Evolutionary conservation across 352 stramenopile species (phyloP).

Genomic region (Globisporangium ultimum): DNA sequence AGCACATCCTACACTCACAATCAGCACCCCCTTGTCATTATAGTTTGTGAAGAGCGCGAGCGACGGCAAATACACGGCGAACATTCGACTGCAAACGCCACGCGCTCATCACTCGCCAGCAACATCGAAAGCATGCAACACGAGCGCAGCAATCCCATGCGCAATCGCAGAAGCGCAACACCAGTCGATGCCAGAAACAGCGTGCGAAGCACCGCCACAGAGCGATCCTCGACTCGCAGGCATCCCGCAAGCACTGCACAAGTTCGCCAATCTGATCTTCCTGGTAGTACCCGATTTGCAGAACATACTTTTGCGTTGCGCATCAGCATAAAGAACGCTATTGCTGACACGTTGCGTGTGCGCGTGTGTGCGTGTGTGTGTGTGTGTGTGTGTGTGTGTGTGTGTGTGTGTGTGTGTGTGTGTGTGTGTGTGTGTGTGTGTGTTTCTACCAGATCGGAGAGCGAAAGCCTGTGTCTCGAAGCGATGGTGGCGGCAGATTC

Average conservation of each 20-base stretch:
- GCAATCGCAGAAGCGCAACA: no score
- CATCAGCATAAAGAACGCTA: no score
- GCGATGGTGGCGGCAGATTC: slow-evolving; percentile 11
- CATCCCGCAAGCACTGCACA: slow-evolving; percentile 13
- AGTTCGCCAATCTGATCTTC: slow-evolving; percentile 31
- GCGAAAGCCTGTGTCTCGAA: background rate
- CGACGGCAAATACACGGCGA: slow-evolving; percentile 57
- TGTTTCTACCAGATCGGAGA: background rate
- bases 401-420: background rate
- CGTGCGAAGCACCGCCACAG: background rate
- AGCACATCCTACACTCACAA: background rate
- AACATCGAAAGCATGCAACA: background rate
- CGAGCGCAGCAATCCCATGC: background rate
- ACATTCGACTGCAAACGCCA: slow-evolving; percentile 29
- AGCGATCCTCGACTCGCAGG: background rate
- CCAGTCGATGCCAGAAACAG: background rate
- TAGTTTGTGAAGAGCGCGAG: slow-evolving; percentile 54
- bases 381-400: background rate
- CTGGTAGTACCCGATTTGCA: slow-evolving; percentile 21
- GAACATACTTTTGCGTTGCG: background rate
- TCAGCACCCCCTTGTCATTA: background rate
- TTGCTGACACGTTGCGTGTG: no score
- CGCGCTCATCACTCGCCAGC: background rate
- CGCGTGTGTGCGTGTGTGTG: no score
- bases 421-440: no score